Base-by-base conservation (phyloP, 2,329 filamentous ascomycete genomes). In the Colletotrichum sp. region DNA sequence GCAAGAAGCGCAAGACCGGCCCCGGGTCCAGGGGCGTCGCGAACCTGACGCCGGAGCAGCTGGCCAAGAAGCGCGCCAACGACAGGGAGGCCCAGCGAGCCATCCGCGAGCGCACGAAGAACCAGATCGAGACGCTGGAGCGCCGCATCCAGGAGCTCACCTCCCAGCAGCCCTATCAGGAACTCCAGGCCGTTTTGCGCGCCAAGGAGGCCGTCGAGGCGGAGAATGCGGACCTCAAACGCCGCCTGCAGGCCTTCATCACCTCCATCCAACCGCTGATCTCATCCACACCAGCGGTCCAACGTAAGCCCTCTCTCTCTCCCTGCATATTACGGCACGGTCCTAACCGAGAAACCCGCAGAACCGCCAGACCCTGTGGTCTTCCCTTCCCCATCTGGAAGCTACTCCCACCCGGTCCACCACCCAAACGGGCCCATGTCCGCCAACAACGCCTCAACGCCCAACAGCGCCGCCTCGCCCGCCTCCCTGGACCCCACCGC, bases 81-180 rank as follows among this genome's bases (percentile, higher is more conserved):
- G 95, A 98, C 83, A 93, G 95, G 74, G 95, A 98, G 84, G 95
- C 95, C 34, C 95, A 98, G 83, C 91, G 95, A 65, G 95, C 95
- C 52, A 97, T 98, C 75, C 90, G 95, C 57, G 94, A 96, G 86
- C 92, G 95, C 71, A 97, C 95, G 32, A 95, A 93, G 85, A 91
- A 92, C 74, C 94, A 95, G 83, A 97, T 97, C 79, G 94, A 96
- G 82, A 87, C 85, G 8, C 88, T 97, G 75, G 94, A 97, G 83
- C 89, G 89, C 76, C 90, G 91, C 77, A 96, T 98, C 77, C 89
- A 90, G 71, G 94, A 96, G 77, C 89, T 98, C 79, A 95, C 94
- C 73, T 93, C 90, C 73, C 94, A 95, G 85, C 93, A 96, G 83
- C 95, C 95, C 0, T 96, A 96, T 80, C 93, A 95, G 82, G 95